Percentiles rank a stretch among this genome's conserved stretches.
These are phyloP conservation scores for Blastocystis sp. DNA, from an alignment of 352 stramenopile species.

Conservation along the genomic window DNA sequence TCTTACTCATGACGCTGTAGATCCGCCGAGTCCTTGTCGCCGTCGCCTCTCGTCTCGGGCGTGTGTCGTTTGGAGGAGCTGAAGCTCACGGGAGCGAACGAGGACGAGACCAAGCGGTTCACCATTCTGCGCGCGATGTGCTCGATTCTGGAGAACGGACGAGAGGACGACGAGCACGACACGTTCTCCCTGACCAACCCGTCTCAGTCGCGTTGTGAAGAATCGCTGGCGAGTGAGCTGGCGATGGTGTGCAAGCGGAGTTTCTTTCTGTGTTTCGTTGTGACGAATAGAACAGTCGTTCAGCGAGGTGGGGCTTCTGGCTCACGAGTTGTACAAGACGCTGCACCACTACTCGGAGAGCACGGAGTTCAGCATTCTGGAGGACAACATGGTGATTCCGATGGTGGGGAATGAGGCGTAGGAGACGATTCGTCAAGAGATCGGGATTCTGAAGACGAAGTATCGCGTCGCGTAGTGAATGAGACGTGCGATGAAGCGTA, in stretches of 20 bases:
- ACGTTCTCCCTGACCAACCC: background rate
- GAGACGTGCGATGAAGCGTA: background rate
- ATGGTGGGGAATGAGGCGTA: background rate
- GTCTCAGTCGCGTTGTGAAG: background rate
- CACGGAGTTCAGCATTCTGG: constrained; percentile 22
- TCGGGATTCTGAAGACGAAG: background rate
- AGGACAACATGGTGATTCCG: constrained; percentile 15
- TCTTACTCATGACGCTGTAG: background rate
- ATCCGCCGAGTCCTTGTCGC: background rate
- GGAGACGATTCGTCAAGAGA: constrained; percentile 36
- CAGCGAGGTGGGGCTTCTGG: background rate
- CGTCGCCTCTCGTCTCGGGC: background rate
- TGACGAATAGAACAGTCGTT: constrained; percentile 51
- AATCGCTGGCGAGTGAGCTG: background rate
- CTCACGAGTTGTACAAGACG: constrained; percentile 38
- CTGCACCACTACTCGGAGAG: constrained; percentile 27
- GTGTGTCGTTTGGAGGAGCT: constrained; percentile 52
- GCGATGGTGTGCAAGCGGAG: constrained; percentile 15
- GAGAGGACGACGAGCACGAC: background rate
- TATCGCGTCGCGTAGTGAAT: background rate
- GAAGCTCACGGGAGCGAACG: constrained; percentile 33
- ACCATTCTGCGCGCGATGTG: constrained; percentile 30
- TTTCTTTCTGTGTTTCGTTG: no score
- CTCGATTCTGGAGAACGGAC: constrained; percentile 27
- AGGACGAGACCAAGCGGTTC: constrained; percentile 60